Percentiles rank a stretch among this genome's conserved stretches.
phyloP scores from a whole-genome alignment of 768 basidiomycete genomes.

The Boletus speciosus region DNA sequence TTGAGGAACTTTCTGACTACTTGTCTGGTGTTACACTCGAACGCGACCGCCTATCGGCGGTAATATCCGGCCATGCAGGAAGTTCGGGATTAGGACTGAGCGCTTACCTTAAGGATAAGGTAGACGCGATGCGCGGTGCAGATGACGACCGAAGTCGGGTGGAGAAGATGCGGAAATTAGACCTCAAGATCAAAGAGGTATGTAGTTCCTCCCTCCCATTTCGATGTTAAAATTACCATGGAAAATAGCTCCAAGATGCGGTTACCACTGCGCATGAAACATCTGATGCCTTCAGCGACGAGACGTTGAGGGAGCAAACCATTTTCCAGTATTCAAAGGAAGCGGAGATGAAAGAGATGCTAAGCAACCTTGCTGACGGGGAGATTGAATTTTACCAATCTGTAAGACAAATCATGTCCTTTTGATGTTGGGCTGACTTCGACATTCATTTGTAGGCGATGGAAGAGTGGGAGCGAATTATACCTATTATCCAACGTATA shows the following conservation, averaged over 20 bases:
- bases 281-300: slow-evolving; percentile 93
- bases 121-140: slow-evolving; percentile 87
- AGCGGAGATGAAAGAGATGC: slow-evolving; percentile 95
- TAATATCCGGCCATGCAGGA: slow-evolving; percentile 85
- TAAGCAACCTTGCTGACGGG: slow-evolving; percentile 85
- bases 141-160: slow-evolving; percentile 93
- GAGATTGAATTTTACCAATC: slow-evolving; percentile 94
- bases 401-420: slow-evolving; percentile 38
- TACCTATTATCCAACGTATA: slow-evolving; percentile 90
- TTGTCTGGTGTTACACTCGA: slow-evolving; percentile 90
- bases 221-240: background rate
- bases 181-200: slow-evolving; percentile 94
- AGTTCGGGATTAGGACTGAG: slow-evolving; percentile 80
- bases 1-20: slow-evolving; percentile 95
- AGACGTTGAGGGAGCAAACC: slow-evolving; percentile 86
- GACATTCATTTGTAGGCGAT: slow-evolving; percentile 55
- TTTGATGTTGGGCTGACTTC: slow-evolving; percentile 4
- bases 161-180: slow-evolving; percentile 90
- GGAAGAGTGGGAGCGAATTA: slow-evolving; percentile 97
- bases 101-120: slow-evolving; percentile 87
- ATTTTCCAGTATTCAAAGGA: slow-evolving; percentile 90
- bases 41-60: slow-evolving; percentile 85
- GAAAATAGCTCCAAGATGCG: slow-evolving; percentile 83
- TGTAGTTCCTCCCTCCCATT: background rate
- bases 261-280: slow-evolving; percentile 95